Conservation (phyloP, 352 stramenopile genomes). For the Phytophthora lateralis region DNA sequence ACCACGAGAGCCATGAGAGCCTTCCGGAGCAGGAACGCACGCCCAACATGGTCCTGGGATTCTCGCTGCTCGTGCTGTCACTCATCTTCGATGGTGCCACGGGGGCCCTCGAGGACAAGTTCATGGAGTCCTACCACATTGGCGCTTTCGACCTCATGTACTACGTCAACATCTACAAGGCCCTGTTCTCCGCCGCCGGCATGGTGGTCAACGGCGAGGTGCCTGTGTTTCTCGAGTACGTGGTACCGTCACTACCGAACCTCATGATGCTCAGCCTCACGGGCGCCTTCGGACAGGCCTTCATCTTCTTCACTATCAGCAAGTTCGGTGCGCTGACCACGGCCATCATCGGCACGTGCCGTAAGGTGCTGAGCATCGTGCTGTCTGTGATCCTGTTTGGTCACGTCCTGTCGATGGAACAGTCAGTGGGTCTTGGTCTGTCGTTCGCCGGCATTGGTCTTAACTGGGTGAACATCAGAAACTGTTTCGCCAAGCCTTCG, state of each 20-base stretch:
- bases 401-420: conserved; percentile 71
- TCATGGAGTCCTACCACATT: conserved; percentile 82
- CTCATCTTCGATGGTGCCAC: conserved; percentile 83
- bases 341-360: conserved; percentile 85
- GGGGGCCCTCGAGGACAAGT: conserved; percentile 82
- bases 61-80: conserved; percentile 71
- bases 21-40: conserved; percentile 54
- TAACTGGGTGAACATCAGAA: conserved; percentile 78
- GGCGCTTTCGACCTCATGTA: conserved; percentile 89
- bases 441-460: conserved; percentile 76
- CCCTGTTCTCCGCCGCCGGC: conserved; percentile 61
- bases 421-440: conserved; percentile 65
- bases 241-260: conserved; percentile 60
- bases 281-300: conserved; percentile 78
- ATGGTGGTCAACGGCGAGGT: conserved; percentile 81
- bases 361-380: conserved; percentile 87
- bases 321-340: conserved; percentile 87
- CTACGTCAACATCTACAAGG: conserved; percentile 88
- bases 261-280: conserved; percentile 79
- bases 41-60: conserved; percentile 69
- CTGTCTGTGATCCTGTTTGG: conserved; percentile 85
- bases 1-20: conserved; percentile 53
- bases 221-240: conserved; percentile 63
- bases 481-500: conserved; percentile 49
- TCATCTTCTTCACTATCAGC: conserved; percentile 89